These are phyloP conservation scores for Alternaria viburni DNA, from an alignment of 2,329 filamentous ascomycete species.

Conservation along the genomic window DNA sequence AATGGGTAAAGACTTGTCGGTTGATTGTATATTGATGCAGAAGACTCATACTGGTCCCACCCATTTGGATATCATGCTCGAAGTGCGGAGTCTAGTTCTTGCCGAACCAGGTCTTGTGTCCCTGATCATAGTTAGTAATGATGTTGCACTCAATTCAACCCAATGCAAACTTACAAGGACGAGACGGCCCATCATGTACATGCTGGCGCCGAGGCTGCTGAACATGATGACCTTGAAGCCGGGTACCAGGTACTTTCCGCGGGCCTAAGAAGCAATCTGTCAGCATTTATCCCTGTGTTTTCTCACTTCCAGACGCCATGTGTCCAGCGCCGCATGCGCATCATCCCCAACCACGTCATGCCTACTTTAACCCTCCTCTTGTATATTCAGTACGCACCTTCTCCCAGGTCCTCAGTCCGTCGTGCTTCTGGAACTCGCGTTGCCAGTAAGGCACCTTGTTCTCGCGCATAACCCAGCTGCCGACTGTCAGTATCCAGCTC, in stretches of 20 bases:
- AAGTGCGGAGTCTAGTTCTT: conserved; percentile 39
- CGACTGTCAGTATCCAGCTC: conserved; percentile 37
- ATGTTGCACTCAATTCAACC: neutral
- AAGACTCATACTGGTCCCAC: conserved; percentile 20
- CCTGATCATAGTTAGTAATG: conserved; percentile 44
- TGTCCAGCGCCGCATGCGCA: neutral
- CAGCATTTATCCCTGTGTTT: conserved; percentile 12
- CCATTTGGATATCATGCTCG: conserved; percentile 7
- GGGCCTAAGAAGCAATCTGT: conserved; percentile 60
- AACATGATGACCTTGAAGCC: conserved; percentile 72
- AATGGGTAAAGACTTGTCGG: conserved; percentile 24
- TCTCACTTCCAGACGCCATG: neutral
- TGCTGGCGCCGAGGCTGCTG: conserved; percentile 66
- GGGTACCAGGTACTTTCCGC: conserved; percentile 69
- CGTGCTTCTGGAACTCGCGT: conserved; percentile 75
- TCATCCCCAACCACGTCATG: neutral
- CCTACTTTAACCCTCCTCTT: conserved; percentile 11
- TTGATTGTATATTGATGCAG: conserved; percentile 43
- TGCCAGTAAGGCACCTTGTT: conserved; percentile 81
- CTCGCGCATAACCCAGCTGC: conserved; percentile 66
- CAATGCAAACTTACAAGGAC: conserved; percentile 55
- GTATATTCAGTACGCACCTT: conserved; percentile 65
- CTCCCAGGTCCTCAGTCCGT: conserved; percentile 75
- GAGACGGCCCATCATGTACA: conserved; percentile 79
- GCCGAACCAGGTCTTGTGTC: conserved; percentile 77